Base-by-base conservation (phyloP, 202 grass and related monocot genomes). In the Miscanthus sacchariflorus region DNA sequence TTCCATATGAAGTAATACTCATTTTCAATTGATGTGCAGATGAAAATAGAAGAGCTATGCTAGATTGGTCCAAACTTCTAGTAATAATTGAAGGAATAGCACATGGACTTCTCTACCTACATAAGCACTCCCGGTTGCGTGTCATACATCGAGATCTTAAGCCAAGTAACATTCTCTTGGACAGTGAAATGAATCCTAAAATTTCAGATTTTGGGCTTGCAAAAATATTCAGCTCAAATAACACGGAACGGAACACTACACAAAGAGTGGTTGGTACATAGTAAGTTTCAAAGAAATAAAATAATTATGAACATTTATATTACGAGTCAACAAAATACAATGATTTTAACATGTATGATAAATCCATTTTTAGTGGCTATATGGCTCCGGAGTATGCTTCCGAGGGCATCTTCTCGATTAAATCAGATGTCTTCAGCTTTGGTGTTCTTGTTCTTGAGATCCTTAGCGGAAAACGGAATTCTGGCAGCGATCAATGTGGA, bases 381-480 rank as follows among this genome's bases (percentile, higher is more conserved):
- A 65, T 89, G 80, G 77, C 85, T 66, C 85, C 86, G 0, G 86
- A 87, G 61, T 88, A 88, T 64, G 87, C 87, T 54, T 93, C 88
- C 0, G 68, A 88, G 8, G 88, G 85, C 14, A 66, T 88, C 28
- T 93, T 67, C 59, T 93, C 91, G 12, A 17, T 90, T 2, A 93
- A 93, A 81, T 93, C 91, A 0, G 91, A 93, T 24, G 88, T 93
- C 12, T 93, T 90, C 18, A 93, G 91, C 18, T 93, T 88, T 39
- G 91, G 88, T 12, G 91, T 93, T 35, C 8, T 93, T 43, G 30
- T 82, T 78, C 45, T 93, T 5, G 91, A 93, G 85, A 93, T 93
- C 7, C n/a, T 93, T 9, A 87, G 91, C 5, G 79, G 88, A 15
- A 93, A 93, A 72, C 84, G 52, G 30, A 93, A 90, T 43, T 83